Conservation (phyloP, 2,329 filamentous ascomycete genomes). For the Didymella segeticola region DNA sequence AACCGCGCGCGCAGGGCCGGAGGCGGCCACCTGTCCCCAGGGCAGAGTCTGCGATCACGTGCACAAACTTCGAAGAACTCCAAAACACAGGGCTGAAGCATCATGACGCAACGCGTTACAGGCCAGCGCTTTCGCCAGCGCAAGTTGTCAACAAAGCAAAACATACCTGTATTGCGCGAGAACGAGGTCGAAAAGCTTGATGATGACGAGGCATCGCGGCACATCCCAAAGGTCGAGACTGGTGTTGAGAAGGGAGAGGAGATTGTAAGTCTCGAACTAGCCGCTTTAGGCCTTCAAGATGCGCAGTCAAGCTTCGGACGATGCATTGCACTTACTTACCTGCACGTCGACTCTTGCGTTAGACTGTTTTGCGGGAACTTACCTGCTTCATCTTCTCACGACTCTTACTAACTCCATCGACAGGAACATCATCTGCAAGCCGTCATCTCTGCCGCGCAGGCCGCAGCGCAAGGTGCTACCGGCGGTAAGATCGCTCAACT, state of each 20-base stretch:
- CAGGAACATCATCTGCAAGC: constrained; percentile 97
- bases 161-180: constrained; percentile 85
- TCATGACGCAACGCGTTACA: constrained; percentile 48
- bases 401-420: constrained; percentile 27
- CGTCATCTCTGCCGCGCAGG: constrained; percentile 71
- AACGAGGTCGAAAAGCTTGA: constrained; percentile 85
- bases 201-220: constrained; percentile 84
- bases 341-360: neutral
- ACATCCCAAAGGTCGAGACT: constrained; percentile 85
- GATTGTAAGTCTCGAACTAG: constrained; percentile 74
- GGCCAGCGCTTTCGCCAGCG: constrained; percentile 76
- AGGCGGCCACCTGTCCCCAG: constrained; percentile 33
- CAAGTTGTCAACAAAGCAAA: constrained; percentile 91
- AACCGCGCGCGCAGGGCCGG: constrained; percentile 27
- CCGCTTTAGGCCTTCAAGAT: constrained; percentile 34
- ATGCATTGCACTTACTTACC: neutral
- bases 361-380: constrained; percentile 1
- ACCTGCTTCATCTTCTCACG: constrained; percentile 14
- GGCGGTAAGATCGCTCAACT: constrained; percentile 68
- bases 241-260: constrained; percentile 97
- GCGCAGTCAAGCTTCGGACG: constrained; percentile 9
- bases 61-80: constrained; percentile 15
- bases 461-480: constrained; percentile 56
- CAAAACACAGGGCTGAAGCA: constrained; percentile 22
- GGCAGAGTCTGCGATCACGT: constrained; percentile 41